Conservation (phyloP, 768 basidiomycete species). For the Infundibulicybe gibba region DNA sequence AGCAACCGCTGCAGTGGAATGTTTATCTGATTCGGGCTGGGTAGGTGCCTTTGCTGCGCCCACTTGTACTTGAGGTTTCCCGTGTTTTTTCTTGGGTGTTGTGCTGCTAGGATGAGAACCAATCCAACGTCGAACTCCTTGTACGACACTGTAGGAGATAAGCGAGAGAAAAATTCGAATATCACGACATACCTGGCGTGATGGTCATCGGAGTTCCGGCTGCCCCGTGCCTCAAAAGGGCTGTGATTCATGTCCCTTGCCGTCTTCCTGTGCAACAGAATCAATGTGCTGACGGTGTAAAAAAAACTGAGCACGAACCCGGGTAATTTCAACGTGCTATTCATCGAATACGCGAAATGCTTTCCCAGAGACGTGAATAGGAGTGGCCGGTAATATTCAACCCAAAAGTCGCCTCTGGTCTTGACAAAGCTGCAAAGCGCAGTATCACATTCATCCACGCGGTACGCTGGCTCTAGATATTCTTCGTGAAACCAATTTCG, state of each 20-base stretch:
- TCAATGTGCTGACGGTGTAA: not conserved
- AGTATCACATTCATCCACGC: constrained; percentile 57
- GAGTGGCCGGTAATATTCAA: constrained; percentile 83
- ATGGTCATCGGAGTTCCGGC: constrained; percentile 22
- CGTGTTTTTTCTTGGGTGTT: constrained; percentile 33
- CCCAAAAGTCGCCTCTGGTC: constrained; percentile 73
- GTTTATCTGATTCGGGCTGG: constrained; percentile 31
- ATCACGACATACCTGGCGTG: constrained; percentile 25
- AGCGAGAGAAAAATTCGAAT: not conserved
- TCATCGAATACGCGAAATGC: constrained; percentile 93
- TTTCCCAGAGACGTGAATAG: constrained; percentile 83
- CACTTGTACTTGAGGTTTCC: constrained; percentile 29
- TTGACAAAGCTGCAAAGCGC: constrained; percentile 60
- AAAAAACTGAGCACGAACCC: constrained; percentile 40
- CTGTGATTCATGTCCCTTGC: constrained; percentile 65
- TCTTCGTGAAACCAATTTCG: constrained; percentile 81
- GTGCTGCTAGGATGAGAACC: constrained; percentile 42
- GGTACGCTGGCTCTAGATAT: constrained; percentile 66
- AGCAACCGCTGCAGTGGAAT: constrained; percentile 60
- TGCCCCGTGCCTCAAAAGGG: constrained; percentile 68
- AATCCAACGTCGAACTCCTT: constrained; percentile 79
- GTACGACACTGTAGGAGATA: constrained; percentile 54
- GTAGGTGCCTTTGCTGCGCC: constrained; percentile 28
- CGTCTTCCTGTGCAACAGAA: constrained; percentile 49
- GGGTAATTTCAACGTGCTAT: constrained; percentile 78